Evolutionary conservation across 768 basidiomycete species (phyloP).

Genomic region (Phaffia australis): DNA sequence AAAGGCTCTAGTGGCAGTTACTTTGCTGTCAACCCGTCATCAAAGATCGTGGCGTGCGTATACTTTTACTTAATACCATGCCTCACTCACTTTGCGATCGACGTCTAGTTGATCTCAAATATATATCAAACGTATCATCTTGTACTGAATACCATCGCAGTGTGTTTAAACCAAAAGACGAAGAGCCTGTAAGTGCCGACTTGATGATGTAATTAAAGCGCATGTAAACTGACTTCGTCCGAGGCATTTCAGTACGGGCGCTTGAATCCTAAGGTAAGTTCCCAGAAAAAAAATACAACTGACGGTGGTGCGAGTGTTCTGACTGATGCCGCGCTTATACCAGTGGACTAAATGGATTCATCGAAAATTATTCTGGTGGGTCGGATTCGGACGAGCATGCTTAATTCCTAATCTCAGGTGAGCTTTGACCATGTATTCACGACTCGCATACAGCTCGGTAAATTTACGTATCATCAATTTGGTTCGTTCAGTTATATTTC

Average conservation of each 20-base stretch:
- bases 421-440: no score
- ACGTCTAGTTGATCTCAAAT: not conserved
- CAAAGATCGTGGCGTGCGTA: slow-evolving; percentile 70
- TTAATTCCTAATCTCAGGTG: slow-evolving; percentile 18
- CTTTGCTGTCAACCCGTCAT: slow-evolving; percentile 73
- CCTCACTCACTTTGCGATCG: not conserved
- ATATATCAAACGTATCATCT: no score
- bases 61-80: not conserved
- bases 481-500: slow-evolving; percentile 57
- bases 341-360: slow-evolving; percentile 44
- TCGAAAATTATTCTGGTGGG: slow-evolving; percentile 53
- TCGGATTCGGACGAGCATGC: slow-evolving; percentile 75
- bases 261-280: slow-evolving; percentile 16
- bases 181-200: slow-evolving; percentile 24
- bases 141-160: slow-evolving; percentile 38
- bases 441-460: no score
- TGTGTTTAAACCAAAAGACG: slow-evolving; percentile 74
- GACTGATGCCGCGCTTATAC: slow-evolving; percentile 51
- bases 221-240: not conserved
- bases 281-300: no score
- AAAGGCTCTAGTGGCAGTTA: slow-evolving; percentile 87
- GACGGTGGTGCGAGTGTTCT: no score
- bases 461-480: not conserved
- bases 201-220: not conserved
- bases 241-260: slow-evolving; percentile 2